Conservation (phyloP, 208 protist genomes). For the Trypanosoma congolense region DNA sequence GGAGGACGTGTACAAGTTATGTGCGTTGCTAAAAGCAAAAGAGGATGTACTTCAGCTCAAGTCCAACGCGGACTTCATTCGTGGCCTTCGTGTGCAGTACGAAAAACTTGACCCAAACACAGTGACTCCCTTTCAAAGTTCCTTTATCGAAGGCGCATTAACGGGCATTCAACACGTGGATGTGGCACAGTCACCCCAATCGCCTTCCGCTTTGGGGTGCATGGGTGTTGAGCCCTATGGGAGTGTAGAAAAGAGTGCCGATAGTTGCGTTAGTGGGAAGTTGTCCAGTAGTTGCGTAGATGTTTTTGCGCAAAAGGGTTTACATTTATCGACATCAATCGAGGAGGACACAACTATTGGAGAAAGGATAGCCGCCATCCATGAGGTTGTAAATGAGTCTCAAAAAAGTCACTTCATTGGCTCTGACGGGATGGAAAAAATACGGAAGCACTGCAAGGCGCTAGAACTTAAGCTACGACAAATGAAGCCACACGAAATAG, state of each 20-base stretch:
- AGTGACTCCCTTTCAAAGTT: conserved; percentile 44
- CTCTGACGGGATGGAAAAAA: conserved; percentile 16
- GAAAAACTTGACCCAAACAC: conserved; percentile 15
- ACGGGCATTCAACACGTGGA: conserved; percentile 5
- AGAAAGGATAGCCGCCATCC: conserved; percentile 26
- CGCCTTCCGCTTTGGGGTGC: too few relatives aligned
- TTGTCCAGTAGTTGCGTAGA: not conserved
- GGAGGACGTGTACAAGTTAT: conserved; percentile 38
- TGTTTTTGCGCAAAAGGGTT: too few relatives aligned
- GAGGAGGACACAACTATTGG: conserved; percentile 16
- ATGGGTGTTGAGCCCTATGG: too few relatives aligned
- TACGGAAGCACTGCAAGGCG: conserved; percentile 43
- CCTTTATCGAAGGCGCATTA: conserved; percentile 37
- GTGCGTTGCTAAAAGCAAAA: conserved; percentile 26
- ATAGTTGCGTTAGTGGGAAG: not conserved
- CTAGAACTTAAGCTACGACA: conserved; percentile 48
- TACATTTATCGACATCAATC: conserved; percentile 5
- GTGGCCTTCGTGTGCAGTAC: conserved; percentile 25
- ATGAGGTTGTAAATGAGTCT: conserved; percentile 30
- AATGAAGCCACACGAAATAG: conserved; percentile 42
- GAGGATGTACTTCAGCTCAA: conserved; percentile 39
- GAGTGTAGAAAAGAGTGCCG: not conserved
- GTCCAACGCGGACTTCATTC: conserved; percentile 25
- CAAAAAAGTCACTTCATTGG: conserved; percentile 18
- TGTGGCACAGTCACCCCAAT: too few relatives aligned